A percentile compares a stretch with the other conserved stretches of the same genome.
phyloP scores from a whole-genome alignment of 2,329 filamentous ascomycete species.

The Aspergillus phoenicis region DNA sequence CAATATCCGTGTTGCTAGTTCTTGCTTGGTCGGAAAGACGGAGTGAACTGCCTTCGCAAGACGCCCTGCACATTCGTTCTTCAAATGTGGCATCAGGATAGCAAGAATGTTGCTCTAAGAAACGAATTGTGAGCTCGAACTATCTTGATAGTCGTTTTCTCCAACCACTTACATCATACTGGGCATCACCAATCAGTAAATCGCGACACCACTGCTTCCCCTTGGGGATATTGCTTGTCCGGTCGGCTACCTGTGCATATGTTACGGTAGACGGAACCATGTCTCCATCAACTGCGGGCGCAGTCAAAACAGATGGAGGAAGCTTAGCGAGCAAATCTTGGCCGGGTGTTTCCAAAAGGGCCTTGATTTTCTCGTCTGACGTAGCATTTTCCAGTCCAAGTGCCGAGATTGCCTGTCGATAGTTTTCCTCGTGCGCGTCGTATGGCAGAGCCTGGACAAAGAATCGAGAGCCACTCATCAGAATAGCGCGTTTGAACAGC shows the following conservation, averaged over 20 bases:
- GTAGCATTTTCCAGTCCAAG: slow-evolving; percentile 43
- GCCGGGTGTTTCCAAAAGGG: slow-evolving; percentile 43
- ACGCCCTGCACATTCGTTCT: slow-evolving; percentile 25
- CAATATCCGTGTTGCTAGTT: slow-evolving; percentile 33
- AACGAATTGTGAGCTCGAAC: not conserved
- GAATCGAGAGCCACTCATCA: slow-evolving; percentile 50
- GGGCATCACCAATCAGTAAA: slow-evolving; percentile 53
- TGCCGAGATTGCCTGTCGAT: slow-evolving; percentile 43
- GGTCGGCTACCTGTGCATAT: slow-evolving; percentile 26
- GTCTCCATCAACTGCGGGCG: slow-evolving; percentile 49
- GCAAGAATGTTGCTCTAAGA: slow-evolving; percentile 32
- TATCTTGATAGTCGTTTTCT: not conserved
- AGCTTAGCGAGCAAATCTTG: slow-evolving; percentile 47
- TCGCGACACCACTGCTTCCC: slow-evolving; percentile 51
- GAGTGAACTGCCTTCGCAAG: slow-evolving; percentile 26
- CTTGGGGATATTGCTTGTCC: slow-evolving; percentile 35
- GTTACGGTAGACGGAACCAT: slow-evolving; percentile 36
- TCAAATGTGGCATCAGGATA: slow-evolving; percentile 31
- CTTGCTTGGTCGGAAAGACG: slow-evolving; percentile 27
- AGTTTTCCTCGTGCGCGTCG: slow-evolving; percentile 45
- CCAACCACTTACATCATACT: slow-evolving; percentile 46
- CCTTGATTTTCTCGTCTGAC: slow-evolving; percentile 45
- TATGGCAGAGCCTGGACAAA: slow-evolving; percentile 45
- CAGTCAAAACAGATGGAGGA: slow-evolving; percentile 36
- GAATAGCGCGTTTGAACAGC: slow-evolving; percentile 47